phyloP scores from a whole-genome alignment of 192 early-diverging fungal genomes.

The Coemansia brasiliensis region DNA sequence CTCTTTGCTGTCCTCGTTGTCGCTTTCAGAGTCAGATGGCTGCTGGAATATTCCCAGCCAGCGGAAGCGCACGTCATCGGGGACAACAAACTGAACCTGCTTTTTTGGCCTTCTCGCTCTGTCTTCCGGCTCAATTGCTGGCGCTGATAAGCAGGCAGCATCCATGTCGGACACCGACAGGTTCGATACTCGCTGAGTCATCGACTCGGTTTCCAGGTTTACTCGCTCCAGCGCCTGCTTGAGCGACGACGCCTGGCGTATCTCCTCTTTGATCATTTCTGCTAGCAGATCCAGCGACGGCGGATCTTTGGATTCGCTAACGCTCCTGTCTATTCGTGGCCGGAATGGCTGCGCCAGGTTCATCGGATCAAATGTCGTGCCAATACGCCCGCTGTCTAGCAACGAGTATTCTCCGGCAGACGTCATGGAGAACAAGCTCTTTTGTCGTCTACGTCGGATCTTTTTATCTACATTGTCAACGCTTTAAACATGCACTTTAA shows the following conservation, averaged over 20 bases:
- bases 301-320: slow-evolving; percentile 18
- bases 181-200: slow-evolving; percentile 29
- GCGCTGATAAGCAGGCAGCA: neutral
- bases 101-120: slow-evolving; percentile 5
- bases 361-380: slow-evolving; percentile 31
- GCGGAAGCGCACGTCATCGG: slow-evolving; percentile 53
- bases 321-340: slow-evolving; percentile 10
- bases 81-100: slow-evolving; percentile 47
- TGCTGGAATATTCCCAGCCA: slow-evolving; percentile 53
- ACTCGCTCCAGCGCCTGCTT: slow-evolving; percentile 49
- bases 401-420: slow-evolving; percentile 39
- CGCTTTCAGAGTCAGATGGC: slow-evolving; percentile 25
- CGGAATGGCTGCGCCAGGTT: slow-evolving; percentile 3
- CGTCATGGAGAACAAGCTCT: slow-evolving; percentile 55
- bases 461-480: slow-evolving; percentile 28
- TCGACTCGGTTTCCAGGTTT: slow-evolving; percentile 29
- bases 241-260: slow-evolving; percentile 51
- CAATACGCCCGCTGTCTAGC: slow-evolving; percentile 39
- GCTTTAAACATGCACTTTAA: too few relatives aligned
- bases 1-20: slow-evolving; percentile 4
- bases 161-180: slow-evolving; percentile 12
- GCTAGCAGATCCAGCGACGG: slow-evolving; percentile 48
- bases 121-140: neutral
- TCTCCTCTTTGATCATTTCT: slow-evolving; percentile 56
- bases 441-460: slow-evolving; percentile 48